phyloP scores from a whole-genome alignment of 2,329 filamentous ascomycete species.

The Hortaea sp. region DNA sequence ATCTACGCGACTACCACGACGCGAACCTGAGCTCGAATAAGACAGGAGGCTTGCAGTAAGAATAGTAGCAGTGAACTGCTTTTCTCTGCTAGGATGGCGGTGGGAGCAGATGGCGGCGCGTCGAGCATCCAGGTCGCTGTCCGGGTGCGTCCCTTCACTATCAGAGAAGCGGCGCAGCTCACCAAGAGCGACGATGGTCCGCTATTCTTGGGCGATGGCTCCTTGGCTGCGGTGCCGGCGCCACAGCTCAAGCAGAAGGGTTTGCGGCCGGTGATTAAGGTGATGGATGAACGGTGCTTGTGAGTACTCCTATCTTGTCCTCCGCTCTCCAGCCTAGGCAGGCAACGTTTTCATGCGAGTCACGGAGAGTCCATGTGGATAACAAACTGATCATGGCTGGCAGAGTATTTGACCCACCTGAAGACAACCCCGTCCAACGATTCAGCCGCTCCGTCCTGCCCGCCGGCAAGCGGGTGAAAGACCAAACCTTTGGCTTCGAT shows the following conservation, averaged over 20 bases:
- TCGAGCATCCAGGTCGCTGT: conserved; percentile 45
- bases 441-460: conserved; percentile 68
- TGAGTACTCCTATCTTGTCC: conserved; percentile 40
- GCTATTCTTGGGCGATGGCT: conserved; percentile 92
- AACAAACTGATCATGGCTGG: neutral
- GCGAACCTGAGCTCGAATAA: too few species aligned
- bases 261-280: conserved; percentile 84
- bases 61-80: too few species aligned
- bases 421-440: conserved; percentile 83
- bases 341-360: too few species aligned
- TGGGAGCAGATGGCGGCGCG: conserved; percentile 28
- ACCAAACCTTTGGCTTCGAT: conserved; percentile 96
- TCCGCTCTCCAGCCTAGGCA: neutral
- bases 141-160: conserved; percentile 59
- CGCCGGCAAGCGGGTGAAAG: conserved; percentile 84
- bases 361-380: neutral
- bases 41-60: too few species aligned
- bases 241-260: conserved; percentile 81
- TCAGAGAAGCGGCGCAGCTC: conserved; percentile 90
- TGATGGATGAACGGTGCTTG: conserved; percentile 93
- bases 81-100: neutral
- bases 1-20: too few species aligned
- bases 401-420: conserved; percentile 93
- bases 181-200: conserved; percentile 70
- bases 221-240: conserved; percentile 73